Base-by-base conservation (phyloP, 345 rosid genomes). In the Trapa bicornis region DNA sequence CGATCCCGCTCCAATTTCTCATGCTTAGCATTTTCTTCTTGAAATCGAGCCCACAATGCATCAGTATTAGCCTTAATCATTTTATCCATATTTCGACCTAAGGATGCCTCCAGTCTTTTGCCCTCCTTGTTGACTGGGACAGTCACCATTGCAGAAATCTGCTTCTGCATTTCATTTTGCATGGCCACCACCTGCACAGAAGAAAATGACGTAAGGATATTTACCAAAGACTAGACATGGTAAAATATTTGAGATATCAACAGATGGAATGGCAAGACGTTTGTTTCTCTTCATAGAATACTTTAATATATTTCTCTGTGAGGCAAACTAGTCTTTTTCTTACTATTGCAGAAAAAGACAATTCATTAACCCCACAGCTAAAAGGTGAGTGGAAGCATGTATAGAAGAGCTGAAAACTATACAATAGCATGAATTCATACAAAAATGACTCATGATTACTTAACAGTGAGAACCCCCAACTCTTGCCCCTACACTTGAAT, bases 161-260 rank as follows among this genome's bases (percentile, higher is more conserved):
- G 93, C 80, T 80, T 85, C 82, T 83, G 87, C 83, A 82, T 83
- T 71, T 87, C 93, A 73, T 78, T 85, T 70, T 87, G 93, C 71
- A 72, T 37, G 65, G 64, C 64, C 79, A 82, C 52, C 42, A 81
- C 60, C 93, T 87, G 83, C 67, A 67, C 54, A n/a, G 32, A 2
- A 6, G 47, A 35, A 61, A 69, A 42, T 9, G 43, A 37, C 39
- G 60, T 10, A 11, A 45, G 17, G 54, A 38, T 69, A 54, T 37
- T 12, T 39, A 17, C 13, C 42, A 72, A 62, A 36, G 62, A 72
- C 3, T 29, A 35, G 11, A 58, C 38, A 58, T 58, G 63, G 60
- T 13, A 3, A 58, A 32, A 58, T 58, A 58, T 58, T 58, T 58
- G 12, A 8, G 33, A 11, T 58, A 32, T 11, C 16, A 5, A 11